Percentiles rank a stretch among this genome's conserved stretches.
phyloP scores from a whole-genome alignment of 225 moss, liverwort and hornwort species.

The Lunularia cruciata region DNA sequence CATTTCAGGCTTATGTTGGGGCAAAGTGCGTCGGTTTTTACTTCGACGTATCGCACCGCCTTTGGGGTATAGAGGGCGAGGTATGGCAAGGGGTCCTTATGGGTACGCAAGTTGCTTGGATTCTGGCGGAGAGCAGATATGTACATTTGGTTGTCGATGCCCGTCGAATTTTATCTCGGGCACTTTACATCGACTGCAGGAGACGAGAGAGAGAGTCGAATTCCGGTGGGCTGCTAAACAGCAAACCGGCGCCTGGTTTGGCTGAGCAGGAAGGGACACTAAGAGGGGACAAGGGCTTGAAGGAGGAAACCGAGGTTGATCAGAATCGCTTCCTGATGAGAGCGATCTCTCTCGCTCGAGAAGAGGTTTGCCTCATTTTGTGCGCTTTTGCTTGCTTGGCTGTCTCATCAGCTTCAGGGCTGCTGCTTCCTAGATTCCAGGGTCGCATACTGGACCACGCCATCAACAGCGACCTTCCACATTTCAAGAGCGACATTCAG shows the following conservation, averaged over 20 bases:
- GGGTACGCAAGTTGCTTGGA: conserved; percentile 92
- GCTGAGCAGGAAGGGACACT: conserved; percentile 65
- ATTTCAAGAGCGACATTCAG: conserved; percentile 78
- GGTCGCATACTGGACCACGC: conserved; percentile 94
- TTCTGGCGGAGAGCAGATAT: conserved; percentile 76
- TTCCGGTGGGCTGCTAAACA: background rate
- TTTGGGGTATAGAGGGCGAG: conserved; percentile 74
- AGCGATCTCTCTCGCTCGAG: conserved; percentile 71
- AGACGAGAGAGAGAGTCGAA: conserved; percentile 10
- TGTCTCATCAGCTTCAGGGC: conserved; percentile 44
- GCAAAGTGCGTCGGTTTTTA: conserved; percentile 88
- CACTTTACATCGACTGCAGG: conserved; percentile 58
- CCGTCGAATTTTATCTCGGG: conserved; percentile 79
- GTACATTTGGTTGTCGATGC: conserved; percentile 75
- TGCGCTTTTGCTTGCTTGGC: conserved; percentile 58
- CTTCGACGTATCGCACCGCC: conserved; percentile 67
- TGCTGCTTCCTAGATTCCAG: conserved; percentile 58
- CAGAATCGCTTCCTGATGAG: conserved; percentile 80
- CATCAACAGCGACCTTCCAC: conserved; percentile 60
- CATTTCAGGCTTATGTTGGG: conserved; percentile 92
- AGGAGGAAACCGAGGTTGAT: conserved; percentile 73
- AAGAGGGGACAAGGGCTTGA: conserved; percentile 91
- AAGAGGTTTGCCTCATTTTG: conserved; percentile 61
- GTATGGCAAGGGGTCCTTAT: conserved; percentile 86
- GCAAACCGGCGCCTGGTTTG: conserved; percentile 2